A percentile compares a stretch with the other conserved stretches of the same genome.
phyloP scores from a whole-genome alignment of 805 yeast species.

The Wickerhamomyces rabaulensis region DNA sequence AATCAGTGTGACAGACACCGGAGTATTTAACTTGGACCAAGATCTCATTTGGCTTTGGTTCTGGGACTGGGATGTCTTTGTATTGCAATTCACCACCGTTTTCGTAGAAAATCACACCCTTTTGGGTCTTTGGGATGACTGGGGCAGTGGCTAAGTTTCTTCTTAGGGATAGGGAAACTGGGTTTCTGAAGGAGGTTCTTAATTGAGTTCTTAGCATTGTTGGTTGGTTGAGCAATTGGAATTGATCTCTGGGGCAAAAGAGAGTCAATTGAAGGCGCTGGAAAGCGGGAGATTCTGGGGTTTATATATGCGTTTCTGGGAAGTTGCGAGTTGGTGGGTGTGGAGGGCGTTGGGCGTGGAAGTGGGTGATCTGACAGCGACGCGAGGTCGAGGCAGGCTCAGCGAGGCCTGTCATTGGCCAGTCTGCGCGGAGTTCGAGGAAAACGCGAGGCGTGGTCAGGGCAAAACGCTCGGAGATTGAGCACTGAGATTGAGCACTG shows the following conservation, averaged over 20 bases:
- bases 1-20: conserved; percentile 72
- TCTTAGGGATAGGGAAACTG: conserved; percentile 11
- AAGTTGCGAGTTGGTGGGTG: too few relatives aligned
- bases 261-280: neutral
- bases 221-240: neutral
- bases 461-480: neutral
- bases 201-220: conserved; percentile 21
- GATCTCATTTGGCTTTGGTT: conserved; percentile 58
- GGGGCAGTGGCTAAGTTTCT: conserved; percentile 26
- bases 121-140: conserved; percentile 43
- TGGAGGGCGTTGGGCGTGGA: neutral
- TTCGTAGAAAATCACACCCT: conserved; percentile 48
- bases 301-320: neutral
- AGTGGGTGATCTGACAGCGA: neutral
- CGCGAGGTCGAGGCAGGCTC: neutral
- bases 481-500: too few relatives aligned
- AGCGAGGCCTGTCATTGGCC: neutral
- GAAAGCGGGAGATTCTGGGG: neutral
- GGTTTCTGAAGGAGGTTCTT: conserved; percentile 17
- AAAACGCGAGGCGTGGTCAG: neutral
- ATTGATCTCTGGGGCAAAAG: neutral
- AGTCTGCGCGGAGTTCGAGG: neutral
- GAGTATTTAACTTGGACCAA: conserved; percentile 65
- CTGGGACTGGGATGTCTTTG: conserved; percentile 53
- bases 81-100: conserved; percentile 44